Percentiles rank a stretch among this genome's conserved stretches.
Evolutionary conservation across 164 flowering plant genomes (phyloP).

Genomic region (Vitis amurensis): DNA sequence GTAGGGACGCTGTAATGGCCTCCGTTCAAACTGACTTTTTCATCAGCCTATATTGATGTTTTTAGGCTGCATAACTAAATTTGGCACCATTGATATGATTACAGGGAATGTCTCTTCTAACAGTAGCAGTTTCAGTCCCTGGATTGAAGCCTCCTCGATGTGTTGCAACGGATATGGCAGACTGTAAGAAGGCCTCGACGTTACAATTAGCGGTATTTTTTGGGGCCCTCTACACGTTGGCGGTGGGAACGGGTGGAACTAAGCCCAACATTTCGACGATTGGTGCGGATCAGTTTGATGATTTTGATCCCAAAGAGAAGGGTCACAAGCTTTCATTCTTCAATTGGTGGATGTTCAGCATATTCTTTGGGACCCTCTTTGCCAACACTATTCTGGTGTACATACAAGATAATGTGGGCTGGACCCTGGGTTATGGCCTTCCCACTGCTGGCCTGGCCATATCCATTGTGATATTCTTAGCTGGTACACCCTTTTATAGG

Average conservation of each 20-base stretch:
- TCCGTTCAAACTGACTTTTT: no score
- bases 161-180: slow-evolving; percentile 9
- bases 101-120: slow-evolving; percentile 60
- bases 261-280: slow-evolving; percentile 84
- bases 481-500: slow-evolving; percentile 62
- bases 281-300: slow-evolving; percentile 82
- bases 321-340: slow-evolving; percentile 68
- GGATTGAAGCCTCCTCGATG: slow-evolving; percentile 55
- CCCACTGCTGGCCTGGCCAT: no score
- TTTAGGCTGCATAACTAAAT: no score
- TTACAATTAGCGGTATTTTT: slow-evolving; percentile 57
- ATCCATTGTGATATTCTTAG: slow-evolving; percentile 47
- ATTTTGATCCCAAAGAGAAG: slow-evolving; percentile 63
- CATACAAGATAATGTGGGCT: slow-evolving; percentile 78
- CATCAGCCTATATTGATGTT: no score
- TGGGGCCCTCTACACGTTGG: slow-evolving; percentile 62
- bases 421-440: slow-evolving; percentile 29
- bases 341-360: slow-evolving; percentile 88
- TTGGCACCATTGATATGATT: neutral
- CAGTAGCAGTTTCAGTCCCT: slow-evolving; percentile 56
- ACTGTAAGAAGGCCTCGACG: slow-evolving; percentile 52
- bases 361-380: slow-evolving; percentile 64
- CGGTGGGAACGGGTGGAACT: slow-evolving; percentile 77
- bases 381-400: slow-evolving; percentile 71
- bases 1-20: neutral